Evolutionary conservation across 768 basidiomycete genomes (phyloP).

Genomic region (Ramaria sp.): DNA sequence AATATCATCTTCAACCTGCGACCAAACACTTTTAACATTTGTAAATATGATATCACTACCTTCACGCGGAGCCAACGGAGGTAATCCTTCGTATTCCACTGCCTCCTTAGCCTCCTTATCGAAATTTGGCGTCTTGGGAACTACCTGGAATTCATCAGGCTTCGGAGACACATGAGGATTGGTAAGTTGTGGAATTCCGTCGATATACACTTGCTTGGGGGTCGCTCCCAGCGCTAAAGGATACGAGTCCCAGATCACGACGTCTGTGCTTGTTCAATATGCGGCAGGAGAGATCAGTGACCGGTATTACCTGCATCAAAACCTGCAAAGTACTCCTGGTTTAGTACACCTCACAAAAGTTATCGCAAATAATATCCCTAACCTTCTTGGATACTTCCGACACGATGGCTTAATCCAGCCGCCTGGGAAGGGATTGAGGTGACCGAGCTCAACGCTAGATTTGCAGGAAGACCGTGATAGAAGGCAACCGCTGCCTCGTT

Average conservation of each 20-base stretch:
- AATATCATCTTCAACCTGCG: conserved; percentile 44
- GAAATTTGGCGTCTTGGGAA: conserved; percentile 58
- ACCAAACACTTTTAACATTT: conserved; percentile 47
- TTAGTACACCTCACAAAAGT: neutral
- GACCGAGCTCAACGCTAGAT: conserved; percentile 62
- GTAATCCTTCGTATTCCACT: conserved; percentile 60
- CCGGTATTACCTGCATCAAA: conserved; percentile 45
- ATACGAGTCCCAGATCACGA: conserved; percentile 56
- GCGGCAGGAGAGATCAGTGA: neutral
- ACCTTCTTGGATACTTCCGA: conserved; percentile 69
- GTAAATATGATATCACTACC: conserved; percentile 42
- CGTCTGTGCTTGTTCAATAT: conserved; percentile 23
- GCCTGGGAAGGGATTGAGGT: conserved; percentile 62
- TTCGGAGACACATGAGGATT: conserved; percentile 16
- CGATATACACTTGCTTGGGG: conserved; percentile 33
- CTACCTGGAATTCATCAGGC: conserved; percentile 22
- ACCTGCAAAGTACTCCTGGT: conserved; percentile 25
- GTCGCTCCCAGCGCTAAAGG: conserved; percentile 33
- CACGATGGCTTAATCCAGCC: conserved; percentile 69
- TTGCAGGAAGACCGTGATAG: conserved; percentile 64
- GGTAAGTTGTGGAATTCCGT: conserved; percentile 28
- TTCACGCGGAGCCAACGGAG: conserved; percentile 45
- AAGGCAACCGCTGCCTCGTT: conserved; percentile 81
- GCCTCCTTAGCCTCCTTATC: conserved; percentile 54
- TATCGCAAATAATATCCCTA: neutral